Base-by-base conservation (phyloP, 768 basidiomycete genomes). In the Lactifluus subvellereus region DNA sequence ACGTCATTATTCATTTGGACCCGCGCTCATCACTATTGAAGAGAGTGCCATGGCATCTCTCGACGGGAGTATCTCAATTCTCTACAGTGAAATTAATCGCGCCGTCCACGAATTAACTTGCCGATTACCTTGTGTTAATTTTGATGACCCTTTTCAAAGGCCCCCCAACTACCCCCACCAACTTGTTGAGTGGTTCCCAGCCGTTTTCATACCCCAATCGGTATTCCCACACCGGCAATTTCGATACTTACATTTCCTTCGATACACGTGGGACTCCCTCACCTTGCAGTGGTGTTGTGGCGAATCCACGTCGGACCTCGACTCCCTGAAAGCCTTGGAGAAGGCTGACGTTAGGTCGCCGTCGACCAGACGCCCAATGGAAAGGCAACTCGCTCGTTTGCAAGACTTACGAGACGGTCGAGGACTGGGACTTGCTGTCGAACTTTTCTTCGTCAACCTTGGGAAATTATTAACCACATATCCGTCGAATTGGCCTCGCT, bases 351-450 rank as follows among this genome's bases (percentile, higher is more conserved):
- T 22, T 22, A 22, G 22, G 22, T 22, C 2, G 22, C 22, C 2
- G 22, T 22, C 22, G 22, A 22, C 22, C 13, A 18, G 16, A 16
- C 40, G 13, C 45, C 37, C 6, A 42, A 60, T 60, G 16, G 52
- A 43, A 20, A 40, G 40, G 11, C 38, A 30, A 45, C 27, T 58
- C 6, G 38, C 35, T 47, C 37, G 48, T 40, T 48, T 30, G 10
- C 57, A 58, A 20, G 57, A 59, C 18, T 0, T 54, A 20, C 43
- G 42, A 16, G 20, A 37, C 18, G 33, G 59, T 11, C 57, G 54
- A 38, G 65, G 61, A 6, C 16, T 63, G 18, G 58, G 50, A 1
- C 51, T 56, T 42, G 11, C 45, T 6, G 13, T 66, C 22, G 65
- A 66, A 37, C 22, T 53, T 5, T 59, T 63, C 22, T 27, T 66